Evolutionary conservation across 768 basidiomycete species (phyloP), one percentile per base, ranked within the genome.

Genomic region (Lactarius pseudohatsudake): DNA sequence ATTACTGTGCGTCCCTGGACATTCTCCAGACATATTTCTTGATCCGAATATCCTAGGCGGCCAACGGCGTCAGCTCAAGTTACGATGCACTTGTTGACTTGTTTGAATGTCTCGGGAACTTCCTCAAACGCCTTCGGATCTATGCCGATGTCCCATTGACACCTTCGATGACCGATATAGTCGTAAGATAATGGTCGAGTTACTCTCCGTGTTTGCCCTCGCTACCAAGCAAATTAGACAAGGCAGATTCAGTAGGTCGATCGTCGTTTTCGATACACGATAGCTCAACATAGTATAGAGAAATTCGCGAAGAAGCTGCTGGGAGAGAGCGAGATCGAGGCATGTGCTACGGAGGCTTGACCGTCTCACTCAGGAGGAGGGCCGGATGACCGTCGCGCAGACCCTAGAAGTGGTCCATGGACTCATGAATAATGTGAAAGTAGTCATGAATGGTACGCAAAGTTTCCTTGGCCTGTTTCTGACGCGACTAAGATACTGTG

Each of bases 311-410:
- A 28, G 47, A 54, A 58, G 47, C 28, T 64, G 6, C 20, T 59
- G 3, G 64, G 64, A 53, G 57, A 64, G 8, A 64, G 58, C 22
- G 64, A 59, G 5, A 59, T 64, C 7, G 36, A 59, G 15, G 47
- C 5, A 85, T 30, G 30, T 30, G 30, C 6, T 30, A 30, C 30
- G 0, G 30, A 30, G 30, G 30, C 30, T 30, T 30, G 30, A 30
- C 30, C 30, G 30, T 30, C 30, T 30, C 30, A 30, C 30, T 30
- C 30, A 30, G 6, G 30, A 30, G 30, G 30, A 30, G 5, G 30
- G 30, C 30, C 30, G 30, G 30, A 30, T 30, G 30, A 30, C 30
- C 0, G 30, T 30, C 30, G 30, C 30, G 30, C 30, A 30, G 30
- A 30, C 30, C 30, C 30, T 30, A 30, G 30, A 30, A 30, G 30